Conservation (phyloP, 1,139 yeast species). For the Magnusiomyces starmeri region DNA sequence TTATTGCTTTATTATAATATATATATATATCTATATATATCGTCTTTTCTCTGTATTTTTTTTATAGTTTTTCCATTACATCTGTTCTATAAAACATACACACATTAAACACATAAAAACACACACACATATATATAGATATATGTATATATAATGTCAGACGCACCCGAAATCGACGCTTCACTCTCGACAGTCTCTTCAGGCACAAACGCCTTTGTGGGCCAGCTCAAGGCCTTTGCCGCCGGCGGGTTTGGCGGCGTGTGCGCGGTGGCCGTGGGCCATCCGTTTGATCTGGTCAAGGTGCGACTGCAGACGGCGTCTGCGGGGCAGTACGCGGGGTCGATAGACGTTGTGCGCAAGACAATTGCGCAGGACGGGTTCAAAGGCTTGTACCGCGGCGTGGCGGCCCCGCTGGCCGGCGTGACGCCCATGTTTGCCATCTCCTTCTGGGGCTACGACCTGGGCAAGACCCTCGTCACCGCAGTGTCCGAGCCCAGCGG, state of each 20-base stretch:
- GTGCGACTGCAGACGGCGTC: slow-evolving; percentile 69
- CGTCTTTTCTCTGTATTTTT: no score
- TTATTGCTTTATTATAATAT: no score
- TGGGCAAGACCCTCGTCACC: slow-evolving; percentile 71
- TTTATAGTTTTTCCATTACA: neutral
- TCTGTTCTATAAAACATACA: no score
- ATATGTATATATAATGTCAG: slow-evolving; percentile 9
- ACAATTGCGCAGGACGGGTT: slow-evolving; percentile 70
- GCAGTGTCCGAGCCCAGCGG: slow-evolving; percentile 35
- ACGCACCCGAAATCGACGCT: slow-evolving; percentile 14
- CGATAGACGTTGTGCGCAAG: slow-evolving; percentile 58
- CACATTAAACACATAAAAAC: no score
- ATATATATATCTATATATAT: no score
- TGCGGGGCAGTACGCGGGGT: slow-evolving; percentile 50
- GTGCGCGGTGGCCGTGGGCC: slow-evolving; percentile 88
- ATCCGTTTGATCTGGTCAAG: slow-evolving; percentile 89
- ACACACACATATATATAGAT: neutral
- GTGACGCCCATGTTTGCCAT: slow-evolving; percentile 99
- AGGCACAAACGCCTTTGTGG: slow-evolving; percentile 28
- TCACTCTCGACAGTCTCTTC: slow-evolving; percentile 3
- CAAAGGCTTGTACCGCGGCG: slow-evolving; percentile 78
- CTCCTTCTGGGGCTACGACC: slow-evolving; percentile 96
- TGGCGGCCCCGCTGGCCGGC: slow-evolving; percentile 81
- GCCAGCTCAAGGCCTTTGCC: slow-evolving; percentile 64
- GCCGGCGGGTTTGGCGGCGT: slow-evolving; percentile 88